phyloP scores from a whole-genome alignment of 495 filamentous ascomycete species.

The Parathielavia hyrcaniae region DNA sequence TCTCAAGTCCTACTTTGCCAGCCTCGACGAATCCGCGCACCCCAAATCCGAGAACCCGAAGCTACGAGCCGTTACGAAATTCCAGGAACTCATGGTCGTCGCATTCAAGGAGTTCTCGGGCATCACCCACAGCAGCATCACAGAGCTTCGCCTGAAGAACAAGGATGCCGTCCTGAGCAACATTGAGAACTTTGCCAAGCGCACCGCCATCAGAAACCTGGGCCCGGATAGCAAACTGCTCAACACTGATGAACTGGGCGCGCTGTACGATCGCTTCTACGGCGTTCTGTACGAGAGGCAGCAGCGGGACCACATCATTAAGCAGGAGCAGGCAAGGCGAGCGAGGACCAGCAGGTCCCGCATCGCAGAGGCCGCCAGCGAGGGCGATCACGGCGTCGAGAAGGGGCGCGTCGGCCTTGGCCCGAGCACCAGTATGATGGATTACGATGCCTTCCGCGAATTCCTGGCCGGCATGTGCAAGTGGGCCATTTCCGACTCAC shows the following conservation, averaged over 20 bases:
- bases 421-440: slow-evolving; percentile 83
- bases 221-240: slow-evolving; percentile 91
- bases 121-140: slow-evolving; percentile 88
- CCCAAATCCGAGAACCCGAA: slow-evolving; percentile 92
- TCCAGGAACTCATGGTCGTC: slow-evolving; percentile 97
- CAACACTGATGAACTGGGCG: slow-evolving; percentile 74
- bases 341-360: slow-evolving; percentile 54
- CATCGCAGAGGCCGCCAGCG: slow-evolving; percentile 42
- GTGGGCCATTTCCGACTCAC: slow-evolving; percentile 82
- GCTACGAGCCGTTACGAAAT: slow-evolving; percentile 82
- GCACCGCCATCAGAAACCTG: slow-evolving; percentile 91
- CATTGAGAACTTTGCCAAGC: slow-evolving; percentile 95
- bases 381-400: slow-evolving; percentile 45
- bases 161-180: slow-evolving; percentile 87
- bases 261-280: slow-evolving; percentile 90
- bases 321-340: slow-evolving; percentile 65
- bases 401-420: slow-evolving; percentile 84
- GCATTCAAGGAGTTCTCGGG: slow-evolving; percentile 96
- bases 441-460: slow-evolving; percentile 91
- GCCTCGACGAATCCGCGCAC: slow-evolving; percentile 90
- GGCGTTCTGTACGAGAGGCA: slow-evolving; percentile 83
- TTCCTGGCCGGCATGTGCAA: slow-evolving; percentile 81
- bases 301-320: slow-evolving; percentile 68
- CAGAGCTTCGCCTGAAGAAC: slow-evolving; percentile 81
- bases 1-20: slow-evolving; percentile 88